Evolutionary conservation across 139 green algal genomes (phyloP).

Genomic region (Mesotaenium endlicherianum): DNA sequence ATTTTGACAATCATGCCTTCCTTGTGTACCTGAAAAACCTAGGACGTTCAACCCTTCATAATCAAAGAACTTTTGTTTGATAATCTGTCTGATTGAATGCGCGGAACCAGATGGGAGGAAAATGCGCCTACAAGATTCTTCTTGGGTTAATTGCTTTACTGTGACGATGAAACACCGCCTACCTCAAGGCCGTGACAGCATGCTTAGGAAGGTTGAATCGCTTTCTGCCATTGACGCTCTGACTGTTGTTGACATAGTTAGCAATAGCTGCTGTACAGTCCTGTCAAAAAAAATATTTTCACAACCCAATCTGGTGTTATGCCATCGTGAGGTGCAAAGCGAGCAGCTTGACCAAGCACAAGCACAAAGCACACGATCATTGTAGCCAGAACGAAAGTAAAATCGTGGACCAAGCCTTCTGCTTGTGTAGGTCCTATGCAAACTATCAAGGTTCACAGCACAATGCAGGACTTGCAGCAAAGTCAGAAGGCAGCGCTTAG

Average conservation of each 20-base stretch:
- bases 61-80: neutral
- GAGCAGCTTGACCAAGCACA: too few species aligned
- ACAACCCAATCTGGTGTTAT: too few species aligned
- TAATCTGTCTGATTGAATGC: neutral
- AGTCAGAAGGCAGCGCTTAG: too few species aligned
- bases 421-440: too few species aligned
- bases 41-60: neutral
- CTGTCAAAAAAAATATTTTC: too few species aligned
- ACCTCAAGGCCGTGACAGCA: conserved; percentile 10
- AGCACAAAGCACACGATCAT: too few species aligned
- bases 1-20: neutral
- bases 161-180: neutral
- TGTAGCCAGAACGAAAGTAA: too few species aligned
- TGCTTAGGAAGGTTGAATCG: conserved; percentile 19
- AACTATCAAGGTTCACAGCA: too few species aligned
- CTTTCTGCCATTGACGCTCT: neutral
- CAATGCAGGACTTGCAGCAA: too few species aligned
- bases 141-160: neutral
- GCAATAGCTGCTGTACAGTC: too few species aligned
- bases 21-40: neutral
- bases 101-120: neutral
- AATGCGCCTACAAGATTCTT: neutral
- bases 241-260: neutral
- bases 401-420: too few species aligned
- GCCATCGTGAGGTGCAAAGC: too few species aligned